Percentiles rank a stretch among this genome's conserved stretches.
These are phyloP conservation scores for Saccharomycopsis fermentans DNA, from an alignment of 805 yeast species.

Conservation along the genomic window DNA sequence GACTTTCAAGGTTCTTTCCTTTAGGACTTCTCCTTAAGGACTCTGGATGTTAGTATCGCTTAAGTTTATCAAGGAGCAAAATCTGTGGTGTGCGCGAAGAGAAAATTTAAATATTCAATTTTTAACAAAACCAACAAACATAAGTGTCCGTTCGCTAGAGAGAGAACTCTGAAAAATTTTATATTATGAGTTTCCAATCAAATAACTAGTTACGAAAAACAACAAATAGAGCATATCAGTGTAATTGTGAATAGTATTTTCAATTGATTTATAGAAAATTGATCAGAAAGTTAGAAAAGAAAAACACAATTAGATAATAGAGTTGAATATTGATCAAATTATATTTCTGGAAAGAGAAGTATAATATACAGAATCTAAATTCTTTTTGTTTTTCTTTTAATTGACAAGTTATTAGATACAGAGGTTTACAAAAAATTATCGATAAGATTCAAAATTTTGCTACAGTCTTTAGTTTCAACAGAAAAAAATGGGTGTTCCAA, in stretches of 20 bases:
- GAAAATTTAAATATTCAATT: neutral
- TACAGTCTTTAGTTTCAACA: neutral
- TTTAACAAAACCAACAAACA: neutral
- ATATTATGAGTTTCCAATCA: neutral
- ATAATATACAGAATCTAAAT: no score
- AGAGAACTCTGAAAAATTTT: neutral
- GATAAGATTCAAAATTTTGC: neutral
- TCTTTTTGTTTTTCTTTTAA: no score
- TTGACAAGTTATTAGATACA: no score
- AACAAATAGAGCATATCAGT: no score
- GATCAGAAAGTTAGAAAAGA: no score
- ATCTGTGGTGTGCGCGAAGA: neutral
- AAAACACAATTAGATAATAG: no score
- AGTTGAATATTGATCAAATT: no score
- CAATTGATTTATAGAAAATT: neutral
- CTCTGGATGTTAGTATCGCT: no score
- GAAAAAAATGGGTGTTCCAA: constrained; percentile 73
- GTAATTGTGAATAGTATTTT: neutral
- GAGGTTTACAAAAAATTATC: no score
- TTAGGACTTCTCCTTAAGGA: no score
- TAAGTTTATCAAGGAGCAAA: neutral
- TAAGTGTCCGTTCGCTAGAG: neutral
- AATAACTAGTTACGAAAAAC: neutral
- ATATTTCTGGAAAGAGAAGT: no score
- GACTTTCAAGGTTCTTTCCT: no score